phyloP scores from a whole-genome alignment of 2,329 filamentous ascomycete genomes.

The Pseudocercospora crystallina region DNA sequence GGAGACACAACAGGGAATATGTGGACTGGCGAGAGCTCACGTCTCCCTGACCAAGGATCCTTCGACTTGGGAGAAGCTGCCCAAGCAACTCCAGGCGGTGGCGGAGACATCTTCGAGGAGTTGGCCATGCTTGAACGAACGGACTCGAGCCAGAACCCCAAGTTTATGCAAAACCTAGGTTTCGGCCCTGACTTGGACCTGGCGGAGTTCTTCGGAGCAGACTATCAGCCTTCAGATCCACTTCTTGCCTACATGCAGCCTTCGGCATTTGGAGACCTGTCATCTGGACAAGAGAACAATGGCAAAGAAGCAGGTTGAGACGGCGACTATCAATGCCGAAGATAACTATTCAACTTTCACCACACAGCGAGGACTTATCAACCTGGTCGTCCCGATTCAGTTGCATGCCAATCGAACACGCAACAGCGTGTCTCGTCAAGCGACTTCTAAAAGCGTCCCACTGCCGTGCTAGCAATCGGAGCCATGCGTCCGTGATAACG shows the following conservation, averaged over 20 bases:
- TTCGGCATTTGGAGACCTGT: slow-evolving; percentile 9
- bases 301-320: slow-evolving; percentile 16
- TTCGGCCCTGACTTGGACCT: slow-evolving; percentile 63
- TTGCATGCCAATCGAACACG: no score
- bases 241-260: slow-evolving; percentile 39
- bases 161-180: slow-evolving; percentile 67
- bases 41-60: neutral
- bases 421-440: no score
- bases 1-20: slow-evolving; percentile 5
- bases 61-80: neutral
- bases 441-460: no score
- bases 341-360: no score
- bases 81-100: slow-evolving; percentile 2
- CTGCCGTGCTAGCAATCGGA: no score
- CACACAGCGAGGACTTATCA: no score
- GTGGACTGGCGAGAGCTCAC: slow-evolving; percentile 7
- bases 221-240: slow-evolving; percentile 45
- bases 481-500: no score
- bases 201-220: slow-evolving; percentile 49
- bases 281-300: neutral
- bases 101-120: slow-evolving; percentile 55
- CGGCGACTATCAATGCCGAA: neutral
- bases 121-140: slow-evolving; percentile 57
- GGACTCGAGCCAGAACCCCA: slow-evolving; percentile 57
- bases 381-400: no score